Base-by-base conservation (phyloP, 768 basidiomycete genomes). In the Suillus americanus region DNA sequence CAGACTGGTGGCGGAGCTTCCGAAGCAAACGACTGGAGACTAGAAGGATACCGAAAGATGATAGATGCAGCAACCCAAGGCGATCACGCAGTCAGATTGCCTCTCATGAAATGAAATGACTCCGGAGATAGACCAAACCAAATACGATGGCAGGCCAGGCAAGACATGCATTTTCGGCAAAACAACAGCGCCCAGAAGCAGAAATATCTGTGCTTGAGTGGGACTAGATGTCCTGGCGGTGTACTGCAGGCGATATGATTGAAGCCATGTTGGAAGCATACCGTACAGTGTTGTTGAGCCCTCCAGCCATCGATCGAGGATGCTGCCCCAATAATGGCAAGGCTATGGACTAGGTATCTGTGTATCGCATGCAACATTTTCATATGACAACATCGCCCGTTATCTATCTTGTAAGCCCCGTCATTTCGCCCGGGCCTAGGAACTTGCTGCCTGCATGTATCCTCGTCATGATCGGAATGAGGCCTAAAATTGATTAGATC, bases 21-120 rank as follows among this genome's bases (percentile, higher is more conserved):
- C 1, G n/a, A 28, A 20, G 25, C 10, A 59, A 28, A 59, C 40
- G 4, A n/a, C 6, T 41, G 25, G 57, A 41, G 38, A 57, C 56
- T 57, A 57, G 56, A 57, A 25, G 56, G 35, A 23, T 13, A 55
- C 25, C 5, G 23, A 14, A 13, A 23, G n/a, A 38, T 37, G 57
- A 56, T 25, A 16, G 37, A 45, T 53, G 65, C 4, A 43, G 40
- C 16, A 10, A 37, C 38, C 70, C 66, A 63, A 68, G 55, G 68
- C 64, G 61, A 59, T 55, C 53, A 38, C 2, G 51, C 65, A 38
- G 70, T 72, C 72, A 74, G 68, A 75, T 75, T 68, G 65, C 61
- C 61, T 60, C 23, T 37, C 37, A 25, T 38, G 37, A 46, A 46
- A 70, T 70, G 64, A 70, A 75, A 75, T 65, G 59, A 51, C 5